Evolutionary conservation across 345 rosid genomes (phyloP).

Genomic region (Hibiscus syriacus): DNA sequence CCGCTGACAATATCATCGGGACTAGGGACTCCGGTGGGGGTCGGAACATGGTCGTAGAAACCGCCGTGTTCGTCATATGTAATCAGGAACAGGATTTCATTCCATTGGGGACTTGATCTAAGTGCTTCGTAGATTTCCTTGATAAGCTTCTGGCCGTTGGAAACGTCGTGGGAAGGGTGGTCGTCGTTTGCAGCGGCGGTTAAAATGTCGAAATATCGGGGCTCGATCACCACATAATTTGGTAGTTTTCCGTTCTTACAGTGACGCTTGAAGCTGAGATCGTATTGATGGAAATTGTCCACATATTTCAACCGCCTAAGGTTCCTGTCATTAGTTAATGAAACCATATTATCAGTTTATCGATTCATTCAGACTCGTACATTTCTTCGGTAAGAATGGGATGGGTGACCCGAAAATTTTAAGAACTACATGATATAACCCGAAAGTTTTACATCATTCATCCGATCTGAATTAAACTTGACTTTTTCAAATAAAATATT

Average conservation of each 20-base stretch:
- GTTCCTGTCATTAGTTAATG: not conserved
- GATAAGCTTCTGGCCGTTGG: not conserved
- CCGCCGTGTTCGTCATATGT: not conserved
- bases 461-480: too few species aligned
- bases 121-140: not conserved
- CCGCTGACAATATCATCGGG: not conserved
- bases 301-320: not conserved
- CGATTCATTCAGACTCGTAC: too few species aligned
- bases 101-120: not conserved
- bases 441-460: too few species aligned
- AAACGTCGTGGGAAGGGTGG: not conserved
- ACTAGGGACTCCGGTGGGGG: not conserved
- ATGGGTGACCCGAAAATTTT: too few species aligned
- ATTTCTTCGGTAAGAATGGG: too few species aligned
- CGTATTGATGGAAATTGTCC: not conserved
- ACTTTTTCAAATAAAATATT: too few species aligned
- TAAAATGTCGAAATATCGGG: not conserved
- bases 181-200: not conserved
- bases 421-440: too few species aligned
- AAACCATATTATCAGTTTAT: too few species aligned
- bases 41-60: not conserved
- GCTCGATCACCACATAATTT: not conserved
- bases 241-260: not conserved
- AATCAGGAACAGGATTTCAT: not conserved
- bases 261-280: not conserved